phyloP scores from a whole-genome alignment of 768 basidiomycete genomes.

The Tricholoma saponaceum region DNA sequence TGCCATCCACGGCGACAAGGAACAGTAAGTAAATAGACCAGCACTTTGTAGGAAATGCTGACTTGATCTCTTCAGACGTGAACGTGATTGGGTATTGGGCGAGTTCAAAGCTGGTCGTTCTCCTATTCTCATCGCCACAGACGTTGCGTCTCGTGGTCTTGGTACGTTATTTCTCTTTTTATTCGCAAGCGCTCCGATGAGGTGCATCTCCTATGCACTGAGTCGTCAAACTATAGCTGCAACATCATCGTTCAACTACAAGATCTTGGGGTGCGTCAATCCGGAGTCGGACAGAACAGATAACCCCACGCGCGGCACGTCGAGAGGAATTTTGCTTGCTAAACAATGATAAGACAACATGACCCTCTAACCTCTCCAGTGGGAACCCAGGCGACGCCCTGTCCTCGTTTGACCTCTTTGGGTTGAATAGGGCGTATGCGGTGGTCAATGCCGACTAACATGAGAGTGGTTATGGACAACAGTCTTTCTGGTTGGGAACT shows the following conservation, averaged over 20 bases:
- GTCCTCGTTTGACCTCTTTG: background rate
- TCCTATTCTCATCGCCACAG: slow-evolving; percentile 97
- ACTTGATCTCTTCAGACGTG: slow-evolving; percentile 51
- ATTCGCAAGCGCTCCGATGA: slow-evolving; percentile 41
- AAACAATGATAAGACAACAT: background rate
- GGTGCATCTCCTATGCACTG: slow-evolving; percentile 21
- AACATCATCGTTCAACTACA: slow-evolving; percentile 1
- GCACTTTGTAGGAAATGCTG: background rate
- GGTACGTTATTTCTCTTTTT: slow-evolving; percentile 73
- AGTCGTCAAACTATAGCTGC: slow-evolving; percentile 8
- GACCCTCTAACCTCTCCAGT: slow-evolving; percentile 1
- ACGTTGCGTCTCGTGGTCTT: slow-evolving; percentile 98
- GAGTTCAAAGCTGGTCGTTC: slow-evolving; percentile 99
- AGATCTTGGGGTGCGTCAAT: slow-evolving; percentile 6
- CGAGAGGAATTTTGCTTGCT: slow-evolving; percentile 3
- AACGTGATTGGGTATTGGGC: slow-evolving; percentile 98
- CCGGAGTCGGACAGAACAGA: slow-evolving; percentile 8
- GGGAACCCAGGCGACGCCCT: background rate
- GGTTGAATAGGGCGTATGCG: background rate
- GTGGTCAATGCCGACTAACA: background rate
- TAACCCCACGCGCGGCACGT: slow-evolving; percentile 8
- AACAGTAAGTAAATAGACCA: slow-evolving; percentile 63
- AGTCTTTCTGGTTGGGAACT: background rate
- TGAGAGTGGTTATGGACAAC: slow-evolving; percentile 37
- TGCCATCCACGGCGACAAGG: slow-evolving; percentile 99